Evolutionary conservation across 1,284 basidiomycete species (phyloP).

Genomic region (Ganoderma leucocontextum): DNA sequence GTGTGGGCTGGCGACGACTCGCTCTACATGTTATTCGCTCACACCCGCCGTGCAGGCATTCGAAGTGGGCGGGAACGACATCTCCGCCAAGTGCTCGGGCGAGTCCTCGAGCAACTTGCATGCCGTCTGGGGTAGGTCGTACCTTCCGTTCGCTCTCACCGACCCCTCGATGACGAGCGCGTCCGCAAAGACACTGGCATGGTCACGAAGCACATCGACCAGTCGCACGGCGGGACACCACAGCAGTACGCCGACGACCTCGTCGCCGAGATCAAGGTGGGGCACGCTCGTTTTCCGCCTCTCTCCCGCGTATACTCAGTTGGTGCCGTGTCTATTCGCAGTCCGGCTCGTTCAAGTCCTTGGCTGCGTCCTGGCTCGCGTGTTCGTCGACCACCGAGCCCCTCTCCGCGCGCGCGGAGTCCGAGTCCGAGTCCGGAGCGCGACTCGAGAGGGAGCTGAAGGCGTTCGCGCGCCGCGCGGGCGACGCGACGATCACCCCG

Average conservation of each 20-base stretch:
- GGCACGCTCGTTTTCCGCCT: neutral
- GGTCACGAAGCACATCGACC: slow-evolving; percentile 51
- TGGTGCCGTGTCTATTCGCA: slow-evolving; percentile 26
- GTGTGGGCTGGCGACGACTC: no score
- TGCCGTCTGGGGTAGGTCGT: slow-evolving; percentile 44
- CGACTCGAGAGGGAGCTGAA: slow-evolving; percentile 32
- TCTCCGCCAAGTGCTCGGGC: slow-evolving; percentile 39
- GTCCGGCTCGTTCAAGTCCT: slow-evolving; percentile 49
- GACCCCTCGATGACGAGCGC: no score
- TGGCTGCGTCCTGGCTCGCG: slow-evolving; percentile 52
- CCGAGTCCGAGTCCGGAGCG: neutral
- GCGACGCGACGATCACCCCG: slow-evolving; percentile 43
- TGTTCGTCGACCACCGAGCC: slow-evolving; percentile 52
- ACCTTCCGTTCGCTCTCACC: no score
- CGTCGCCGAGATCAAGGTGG: slow-evolving; percentile 46
- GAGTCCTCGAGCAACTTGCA: slow-evolving; percentile 54
- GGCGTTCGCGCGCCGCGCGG: slow-evolving; percentile 12
- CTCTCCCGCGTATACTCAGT: neutral
- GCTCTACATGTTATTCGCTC: neutral
- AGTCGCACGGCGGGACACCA: slow-evolving; percentile 49
- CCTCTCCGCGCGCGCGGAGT: slow-evolving; percentile 24
- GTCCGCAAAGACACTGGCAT: slow-evolving; percentile 59
- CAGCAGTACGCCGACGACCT: slow-evolving; percentile 49
- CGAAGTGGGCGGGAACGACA: slow-evolving; percentile 40
- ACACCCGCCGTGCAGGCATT: slow-evolving; percentile 13